A percentile compares a stretch with the other conserved stretches of the same genome.
Evolutionary conservation across 305 asterid species (phyloP).

Genomic region (Solanum hybrid): DNA sequence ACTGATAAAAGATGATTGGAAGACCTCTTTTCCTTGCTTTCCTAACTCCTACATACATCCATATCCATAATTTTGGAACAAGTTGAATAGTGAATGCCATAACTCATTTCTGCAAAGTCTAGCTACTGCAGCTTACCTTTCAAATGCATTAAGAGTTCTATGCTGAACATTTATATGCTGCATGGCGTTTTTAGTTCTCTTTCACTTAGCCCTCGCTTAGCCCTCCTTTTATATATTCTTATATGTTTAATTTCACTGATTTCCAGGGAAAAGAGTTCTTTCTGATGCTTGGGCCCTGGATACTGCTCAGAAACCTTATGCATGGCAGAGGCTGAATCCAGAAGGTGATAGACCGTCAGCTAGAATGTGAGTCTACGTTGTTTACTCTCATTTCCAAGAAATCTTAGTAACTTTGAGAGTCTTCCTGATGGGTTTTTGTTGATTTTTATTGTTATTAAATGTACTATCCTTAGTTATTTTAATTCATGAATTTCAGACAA

Average conservation of each 20-base stretch:
- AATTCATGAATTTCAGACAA: background rate
- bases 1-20: background rate
- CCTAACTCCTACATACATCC: background rate
- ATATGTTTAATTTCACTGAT: constrained; percentile 4
- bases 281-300: constrained; percentile 99
- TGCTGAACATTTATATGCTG: background rate
- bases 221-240: constrained; percentile 10
- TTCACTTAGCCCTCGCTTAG: background rate
- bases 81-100: background rate
- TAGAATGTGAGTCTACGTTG: constrained; percentile 65
- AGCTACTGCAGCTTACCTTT: background rate
- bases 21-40: background rate
- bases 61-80: background rate
- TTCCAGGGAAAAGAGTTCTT: constrained; percentile 80
- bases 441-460: constrained; percentile 3
- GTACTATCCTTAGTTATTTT: background rate
- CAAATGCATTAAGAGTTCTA: constrained; percentile 1
- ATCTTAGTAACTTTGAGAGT: background rate
- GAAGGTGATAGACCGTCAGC: constrained; percentile 96
- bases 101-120: background rate
- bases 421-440: constrained; percentile 2
- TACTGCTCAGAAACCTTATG: constrained; percentile 97
- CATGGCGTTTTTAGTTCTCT: background rate
- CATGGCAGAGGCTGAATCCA: constrained; percentile 89
- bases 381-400: constrained; percentile 8